Evolutionary conservation across 208 protist species (phyloP), one percentile per base, ranked within the genome.

Genomic region (Wallacemonas sp.): DNA sequence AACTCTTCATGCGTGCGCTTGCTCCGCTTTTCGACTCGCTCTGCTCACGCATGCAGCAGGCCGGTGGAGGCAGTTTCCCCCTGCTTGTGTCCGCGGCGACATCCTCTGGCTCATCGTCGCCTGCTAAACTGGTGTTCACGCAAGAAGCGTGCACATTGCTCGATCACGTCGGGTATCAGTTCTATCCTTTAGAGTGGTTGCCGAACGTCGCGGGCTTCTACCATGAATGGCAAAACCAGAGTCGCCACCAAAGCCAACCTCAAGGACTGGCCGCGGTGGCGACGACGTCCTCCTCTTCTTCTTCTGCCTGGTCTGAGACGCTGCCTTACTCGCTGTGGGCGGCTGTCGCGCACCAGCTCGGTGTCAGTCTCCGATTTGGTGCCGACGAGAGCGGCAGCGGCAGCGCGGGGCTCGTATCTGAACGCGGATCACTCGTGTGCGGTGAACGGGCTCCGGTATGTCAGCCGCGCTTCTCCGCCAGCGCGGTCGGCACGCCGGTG

Each of bases 141-240:
- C 36, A 34, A n/a, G 85, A 91, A 56, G 86, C 82, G 19, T 69
- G 42, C 19, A 58, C 79, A 22, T 60, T 94, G 42, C 62, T 94
- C 51, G 72, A 91, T 49, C 59, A 86, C 5, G 75, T 94, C 8
- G 82, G 80, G 14, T 95, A 95, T 45, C 76, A 89, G 68, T 88
- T 95, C 49, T 95, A 92, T 60, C 75, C 85, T 2, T 72, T 95
- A 8, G 85, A 95, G 64, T 95, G 89, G 86, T 59, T 95, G 26
- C 89, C 88, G 2, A 74, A 70, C 2, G 64, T 74, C 0, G 66
- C 82, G 8, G 30, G n/a, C 14, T 58, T 24, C 41, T 66, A 30
- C 24, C 27, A n/a, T 21, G 11, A 38, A 33, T 55, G n/a, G 12
- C 34, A 51, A 17, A 27, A 63, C 11, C 38, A 42, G 36, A 6